Evolutionary conservation across 2,329 filamentous ascomycete species (phyloP).

Genomic region (Trichoderma atrobrunneum): DNA sequence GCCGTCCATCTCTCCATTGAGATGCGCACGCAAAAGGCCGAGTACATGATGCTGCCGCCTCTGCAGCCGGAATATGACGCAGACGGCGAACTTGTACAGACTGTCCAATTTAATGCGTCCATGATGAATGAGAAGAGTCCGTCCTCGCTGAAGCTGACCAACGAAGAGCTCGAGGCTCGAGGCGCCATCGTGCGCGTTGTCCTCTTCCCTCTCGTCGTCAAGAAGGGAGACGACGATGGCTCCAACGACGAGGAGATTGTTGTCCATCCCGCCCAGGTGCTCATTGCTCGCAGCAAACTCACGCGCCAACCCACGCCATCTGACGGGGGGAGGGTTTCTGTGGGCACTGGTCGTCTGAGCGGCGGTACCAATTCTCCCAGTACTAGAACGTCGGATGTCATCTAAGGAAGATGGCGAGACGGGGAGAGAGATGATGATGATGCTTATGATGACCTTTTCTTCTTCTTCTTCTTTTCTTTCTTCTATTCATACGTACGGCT

Average conservation of each 20-base stretch:
- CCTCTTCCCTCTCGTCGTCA: constrained; percentile 92
- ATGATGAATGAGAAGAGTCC: constrained; percentile 93
- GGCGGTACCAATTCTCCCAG: constrained; percentile 28
- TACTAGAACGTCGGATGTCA: constrained; percentile 13
- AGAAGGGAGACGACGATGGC: constrained; percentile 86
- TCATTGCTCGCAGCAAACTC: constrained; percentile 60
- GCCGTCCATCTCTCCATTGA: constrained; percentile 90
- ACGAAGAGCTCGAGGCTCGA: constrained; percentile 76
- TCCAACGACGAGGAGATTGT: constrained; percentile 92
- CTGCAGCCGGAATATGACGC: constrained; percentile 92
- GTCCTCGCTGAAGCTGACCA: constrained; percentile 49
- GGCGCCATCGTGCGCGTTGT: constrained; percentile 83
- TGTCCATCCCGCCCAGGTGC: constrained; percentile 90
- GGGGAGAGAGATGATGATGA: constrained; percentile 28
- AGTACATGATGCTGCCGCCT: constrained; percentile 98
- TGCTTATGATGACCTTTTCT: constrained; percentile 20
- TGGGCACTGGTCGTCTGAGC: constrained; percentile 39
- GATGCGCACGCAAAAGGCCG: constrained; percentile 94
- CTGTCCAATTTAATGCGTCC: constrained; percentile 86
- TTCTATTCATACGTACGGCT: background rate
- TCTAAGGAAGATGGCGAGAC: background rate
- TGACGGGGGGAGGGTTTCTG: constrained; percentile 49
- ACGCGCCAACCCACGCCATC: constrained; percentile 43
- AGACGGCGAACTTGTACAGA: constrained; percentile 83
- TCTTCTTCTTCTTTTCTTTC: background rate